Base-by-base conservation (phyloP, 148 eudicot species). In the Rhododendron williamsianum region DNA sequence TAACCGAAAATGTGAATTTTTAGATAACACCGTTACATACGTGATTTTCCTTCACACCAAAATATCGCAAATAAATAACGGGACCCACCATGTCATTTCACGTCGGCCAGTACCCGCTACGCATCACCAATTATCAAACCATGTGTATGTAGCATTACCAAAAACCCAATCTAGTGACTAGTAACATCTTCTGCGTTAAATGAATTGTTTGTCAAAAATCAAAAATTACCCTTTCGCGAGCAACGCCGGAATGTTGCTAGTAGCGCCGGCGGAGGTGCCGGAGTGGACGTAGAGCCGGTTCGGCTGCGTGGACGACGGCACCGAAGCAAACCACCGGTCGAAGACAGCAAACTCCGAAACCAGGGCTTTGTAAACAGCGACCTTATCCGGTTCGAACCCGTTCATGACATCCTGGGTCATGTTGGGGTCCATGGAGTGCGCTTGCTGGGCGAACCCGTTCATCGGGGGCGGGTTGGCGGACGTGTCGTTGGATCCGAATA, bases 251-350 rank as follows among this genome's bases (percentile, higher is more conserved):
- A 88, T 89, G 87, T 95, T 95, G 78, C 95, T 92, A 76, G 97
- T 94, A 88, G 97, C 97, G 10, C 98, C 98, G 78, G 87, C 87
- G 19, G 98, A 95, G 41, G 97, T 93, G 63, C 90, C 98, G 63
- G 98, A 94, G 90, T 95, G 98, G 71, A 95, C 92, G 82, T 82
- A 94, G 78, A 95, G 91, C 81, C 98, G 91, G 89, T 94, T 95
- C 46, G 98, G 98, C 86, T 95, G 98, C 1, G 98, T 95, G 0
- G 95, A 93, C 0, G 95, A 54, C n/a, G 97, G 98, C 35, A 93
- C 97, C 23, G 97, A 92, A 7, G 97, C 98, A 60, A 95, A 95
- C 98, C 98, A 95, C 89, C 94, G 88, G 83, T 95, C 98, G 83
- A 93, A 95, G 10, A 95, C 93, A 0, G 98, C 95, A 76, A 95